Evolutionary conservation across 2,329 filamentous ascomycete genomes (phyloP).

Genomic region (Cadophora sp.): DNA sequence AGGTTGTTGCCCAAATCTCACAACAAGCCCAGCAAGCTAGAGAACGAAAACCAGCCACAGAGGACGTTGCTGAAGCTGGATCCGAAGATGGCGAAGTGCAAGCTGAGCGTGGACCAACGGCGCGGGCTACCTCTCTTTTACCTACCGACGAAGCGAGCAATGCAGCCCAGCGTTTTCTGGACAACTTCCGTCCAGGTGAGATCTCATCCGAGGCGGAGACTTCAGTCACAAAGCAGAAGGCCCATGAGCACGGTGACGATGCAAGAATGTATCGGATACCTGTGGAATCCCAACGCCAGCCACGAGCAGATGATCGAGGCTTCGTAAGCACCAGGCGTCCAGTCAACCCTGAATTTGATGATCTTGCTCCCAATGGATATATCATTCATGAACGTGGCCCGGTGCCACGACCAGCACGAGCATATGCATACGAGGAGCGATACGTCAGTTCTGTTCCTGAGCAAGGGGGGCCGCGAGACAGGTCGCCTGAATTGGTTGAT

Average conservation of each 20-base stretch:
- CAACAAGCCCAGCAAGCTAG: constrained; percentile 39
- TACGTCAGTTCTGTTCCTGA: constrained; percentile 32
- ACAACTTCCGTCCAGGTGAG: constrained; percentile 43
- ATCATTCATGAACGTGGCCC: constrained; percentile 32
- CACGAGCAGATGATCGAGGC: constrained; percentile 24
- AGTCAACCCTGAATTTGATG: constrained; percentile 24
- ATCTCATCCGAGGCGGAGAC: constrained; percentile 24
- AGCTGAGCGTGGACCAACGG: constrained; percentile 29
- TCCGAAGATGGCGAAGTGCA: constrained; percentile 49
- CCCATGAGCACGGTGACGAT: constrained; percentile 28
- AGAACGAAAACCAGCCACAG: constrained; percentile 30
- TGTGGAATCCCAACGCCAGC: constrained; percentile 27
- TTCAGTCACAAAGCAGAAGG: constrained; percentile 28
- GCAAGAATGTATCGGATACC: constrained; percentile 27
- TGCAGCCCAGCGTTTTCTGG: constrained; percentile 49
- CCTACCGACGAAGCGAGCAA: constrained; percentile 41
- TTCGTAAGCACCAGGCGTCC: constrained; percentile 23
- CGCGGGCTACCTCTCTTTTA: constrained; percentile 17
- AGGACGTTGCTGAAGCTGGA: constrained; percentile 39
- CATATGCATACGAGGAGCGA: constrained; percentile 39
- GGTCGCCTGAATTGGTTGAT: constrained; percentile 44
- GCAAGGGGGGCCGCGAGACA: constrained; percentile 33
- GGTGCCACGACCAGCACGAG: constrained; percentile 30
- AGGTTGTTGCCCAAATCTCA: constrained; percentile 41
- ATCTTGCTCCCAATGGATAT: constrained; percentile 27